Evolutionary conservation across 306 rosid species (phyloP).

Genomic region (Quillaja saponaria): DNA sequence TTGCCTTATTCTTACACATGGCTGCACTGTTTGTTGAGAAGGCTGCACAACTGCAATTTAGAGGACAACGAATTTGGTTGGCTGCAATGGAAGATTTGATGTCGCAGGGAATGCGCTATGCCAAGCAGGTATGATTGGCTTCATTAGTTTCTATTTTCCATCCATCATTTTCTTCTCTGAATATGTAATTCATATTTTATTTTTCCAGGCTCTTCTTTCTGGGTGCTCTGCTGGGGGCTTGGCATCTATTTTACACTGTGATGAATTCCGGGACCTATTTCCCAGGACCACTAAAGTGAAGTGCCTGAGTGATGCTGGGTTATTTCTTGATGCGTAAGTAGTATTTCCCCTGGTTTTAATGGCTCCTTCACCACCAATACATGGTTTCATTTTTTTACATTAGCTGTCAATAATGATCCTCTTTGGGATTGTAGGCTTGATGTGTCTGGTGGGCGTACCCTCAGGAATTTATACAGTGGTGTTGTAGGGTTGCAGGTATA

Average conservation of each 20-base stretch:
- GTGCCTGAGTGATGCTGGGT: conserved; percentile 94
- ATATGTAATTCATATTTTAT: background rate
- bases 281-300: conserved; percentile 69
- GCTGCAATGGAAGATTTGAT: conserved; percentile 88
- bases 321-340: conserved; percentile 89
- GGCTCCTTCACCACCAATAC: conserved; percentile 4
- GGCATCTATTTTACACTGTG: conserved; percentile 90
- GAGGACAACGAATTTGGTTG: conserved; percentile 88
- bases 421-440: conserved; percentile 42
- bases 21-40: conserved; percentile 25
- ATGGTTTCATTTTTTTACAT: conserved; percentile 8
- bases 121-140: conserved; percentile 60
- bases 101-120: conserved; percentile 83
- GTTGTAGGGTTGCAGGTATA: conserved; percentile 83
- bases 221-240: conserved; percentile 99
- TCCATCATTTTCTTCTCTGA: conserved; percentile 14
- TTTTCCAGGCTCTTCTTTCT: conserved; percentile 84
- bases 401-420: conserved; percentile 12
- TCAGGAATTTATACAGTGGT: conserved; percentile 49
- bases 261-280: conserved; percentile 65
- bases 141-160: background rate
- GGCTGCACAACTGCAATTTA: conserved; percentile 72
- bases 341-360: conserved; percentile 14
- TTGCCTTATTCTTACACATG: too few species aligned
- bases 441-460: conserved; percentile 50